Percentiles rank a stretch among this genome's conserved stretches.
Conservation (phyloP, 805 yeast species). For the Candida hungchunana region DNA sequence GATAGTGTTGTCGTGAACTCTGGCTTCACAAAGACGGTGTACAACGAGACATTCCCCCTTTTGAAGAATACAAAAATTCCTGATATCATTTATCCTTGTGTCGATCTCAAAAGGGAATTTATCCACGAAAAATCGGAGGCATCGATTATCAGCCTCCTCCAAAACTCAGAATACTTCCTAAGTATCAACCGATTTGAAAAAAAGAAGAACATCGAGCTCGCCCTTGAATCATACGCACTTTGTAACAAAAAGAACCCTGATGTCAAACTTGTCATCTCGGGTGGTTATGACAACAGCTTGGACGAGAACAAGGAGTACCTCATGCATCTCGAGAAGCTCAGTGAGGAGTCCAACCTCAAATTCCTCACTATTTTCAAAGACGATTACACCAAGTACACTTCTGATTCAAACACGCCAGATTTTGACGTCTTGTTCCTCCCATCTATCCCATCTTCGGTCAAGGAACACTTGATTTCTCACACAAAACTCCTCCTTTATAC, state of each 20-base stretch:
- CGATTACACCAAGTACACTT: slow-evolving; percentile 21
- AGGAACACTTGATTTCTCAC: slow-evolving; percentile 53
- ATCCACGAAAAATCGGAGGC: slow-evolving; percentile 18
- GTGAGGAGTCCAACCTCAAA: slow-evolving; percentile 41
- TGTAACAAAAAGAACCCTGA: slow-evolving; percentile 32
- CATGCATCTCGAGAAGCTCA: slow-evolving; percentile 49
- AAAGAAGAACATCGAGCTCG: slow-evolving; percentile 78
- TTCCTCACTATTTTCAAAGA: slow-evolving; percentile 39
- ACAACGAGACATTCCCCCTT: slow-evolving; percentile 56
- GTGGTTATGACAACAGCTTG: slow-evolving; percentile 84
- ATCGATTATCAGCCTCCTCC: slow-evolving; percentile 17
- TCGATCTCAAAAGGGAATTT: slow-evolving; percentile 41
- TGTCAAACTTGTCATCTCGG: slow-evolving; percentile 65
- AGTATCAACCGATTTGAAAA: slow-evolving; percentile 88
- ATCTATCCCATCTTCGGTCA: slow-evolving; percentile 64
- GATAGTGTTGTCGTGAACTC: slow-evolving; percentile 88
- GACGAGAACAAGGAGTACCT: slow-evolving; percentile 73
- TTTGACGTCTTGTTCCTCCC: slow-evolving; percentile 71
- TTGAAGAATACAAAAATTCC: slow-evolving; percentile 26
- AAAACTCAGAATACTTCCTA: slow-evolving; percentile 41
- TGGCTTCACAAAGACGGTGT: slow-evolving; percentile 70
- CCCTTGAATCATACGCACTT: slow-evolving; percentile 60
- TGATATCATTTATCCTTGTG: slow-evolving; percentile 55
- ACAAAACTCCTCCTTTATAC: slow-evolving; percentile 74
- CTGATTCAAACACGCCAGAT: slow-evolving; percentile 9